phyloP scores from a whole-genome alignment of 345 rosid species.

The Pistacia atlantica region DNA sequence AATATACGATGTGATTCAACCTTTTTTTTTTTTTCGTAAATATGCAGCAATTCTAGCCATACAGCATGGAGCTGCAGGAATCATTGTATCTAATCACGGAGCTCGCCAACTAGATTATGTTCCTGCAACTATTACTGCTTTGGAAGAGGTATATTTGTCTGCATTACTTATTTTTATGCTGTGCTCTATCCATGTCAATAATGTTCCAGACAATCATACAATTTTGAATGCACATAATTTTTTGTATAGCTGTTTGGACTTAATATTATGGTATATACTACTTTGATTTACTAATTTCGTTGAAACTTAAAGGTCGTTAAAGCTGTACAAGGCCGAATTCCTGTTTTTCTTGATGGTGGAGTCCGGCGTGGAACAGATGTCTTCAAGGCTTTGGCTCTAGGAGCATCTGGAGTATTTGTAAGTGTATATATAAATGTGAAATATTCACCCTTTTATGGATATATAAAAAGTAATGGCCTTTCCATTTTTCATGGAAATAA shows the following conservation, averaged over 20 bases:
- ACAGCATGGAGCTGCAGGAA: conserved; percentile 84
- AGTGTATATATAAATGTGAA: conserved; percentile 37
- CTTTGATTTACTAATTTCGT: conserved; percentile 2
- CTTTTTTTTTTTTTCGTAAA: background rate
- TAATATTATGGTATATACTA: background rate
- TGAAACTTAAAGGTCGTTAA: conserved; percentile 64
- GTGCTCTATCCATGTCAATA: background rate
- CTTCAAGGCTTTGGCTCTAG: conserved; percentile 95
- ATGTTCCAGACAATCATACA: background rate
- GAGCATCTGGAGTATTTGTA: conserved; percentile 95
- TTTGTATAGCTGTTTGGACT: too few relatives aligned
- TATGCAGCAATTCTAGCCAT: conserved; percentile 70
- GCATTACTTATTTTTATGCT: background rate
- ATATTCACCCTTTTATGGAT: background rate
- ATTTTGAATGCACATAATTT: too few relatives aligned
- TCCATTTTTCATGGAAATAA: background rate
- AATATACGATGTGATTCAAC: background rate
- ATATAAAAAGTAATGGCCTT: background rate
- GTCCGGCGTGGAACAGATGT: conserved; percentile 98
- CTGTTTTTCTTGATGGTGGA: conserved; percentile 95
- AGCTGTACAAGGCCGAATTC: conserved; percentile 83
- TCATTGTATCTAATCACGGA: conserved; percentile 92
- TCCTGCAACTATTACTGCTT: conserved; percentile 80
- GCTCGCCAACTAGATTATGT: conserved; percentile 95
- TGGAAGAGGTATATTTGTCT: conserved; percentile 73